These are phyloP conservation scores for Stropharia rugosoannulata DNA, from an alignment of 768 basidiomycete species.

Conservation along the genomic window DNA sequence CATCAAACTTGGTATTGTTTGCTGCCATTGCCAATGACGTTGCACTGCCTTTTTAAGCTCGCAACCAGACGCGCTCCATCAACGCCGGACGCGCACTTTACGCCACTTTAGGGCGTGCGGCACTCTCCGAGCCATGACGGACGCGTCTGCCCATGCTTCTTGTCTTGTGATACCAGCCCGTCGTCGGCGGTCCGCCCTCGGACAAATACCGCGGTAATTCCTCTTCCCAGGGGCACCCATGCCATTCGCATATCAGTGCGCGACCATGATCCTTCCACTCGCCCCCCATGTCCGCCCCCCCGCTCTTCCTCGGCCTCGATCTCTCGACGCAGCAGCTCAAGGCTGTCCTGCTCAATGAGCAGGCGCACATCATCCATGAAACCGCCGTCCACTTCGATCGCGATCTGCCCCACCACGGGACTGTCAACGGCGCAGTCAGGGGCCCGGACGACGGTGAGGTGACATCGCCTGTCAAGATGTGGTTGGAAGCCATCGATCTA, in stretches of 20 bases:
- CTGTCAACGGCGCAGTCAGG: slow-evolving; percentile 61
- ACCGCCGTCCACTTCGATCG: slow-evolving; percentile 76
- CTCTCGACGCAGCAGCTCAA: slow-evolving; percentile 87
- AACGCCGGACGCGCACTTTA: too few relatives aligned
- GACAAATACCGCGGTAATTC: slow-evolving; percentile 9
- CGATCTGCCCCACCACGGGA: slow-evolving; percentile 71
- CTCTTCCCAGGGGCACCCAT: background rate
- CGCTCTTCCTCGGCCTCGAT: slow-evolving; percentile 77
- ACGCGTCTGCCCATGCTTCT: background rate
- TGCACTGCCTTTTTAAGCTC: background rate
- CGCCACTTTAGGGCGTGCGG: background rate
- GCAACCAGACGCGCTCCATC: too few relatives aligned
- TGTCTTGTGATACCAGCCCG: background rate
- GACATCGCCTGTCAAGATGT: slow-evolving; percentile 79
- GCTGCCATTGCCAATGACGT: slow-evolving; percentile 1
- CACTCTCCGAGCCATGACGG: too few relatives aligned
- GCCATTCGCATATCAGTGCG: background rate
- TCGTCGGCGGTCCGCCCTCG: slow-evolving; percentile 6
- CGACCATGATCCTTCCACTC: slow-evolving; percentile 4
- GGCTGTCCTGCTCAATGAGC: slow-evolving; percentile 63
- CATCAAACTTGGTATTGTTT: slow-evolving; percentile 3
- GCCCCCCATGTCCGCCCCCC: slow-evolving; percentile 12
- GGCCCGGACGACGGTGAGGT: slow-evolving; percentile 73
- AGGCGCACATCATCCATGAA: slow-evolving; percentile 62
- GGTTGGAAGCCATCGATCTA: slow-evolving; percentile 84